A percentile compares a stretch with the other conserved stretches of the same genome.
Evolutionary conservation across 495 filamentous ascomycete genomes (phyloP).

Genomic region (Penicillium ucsense): DNA sequence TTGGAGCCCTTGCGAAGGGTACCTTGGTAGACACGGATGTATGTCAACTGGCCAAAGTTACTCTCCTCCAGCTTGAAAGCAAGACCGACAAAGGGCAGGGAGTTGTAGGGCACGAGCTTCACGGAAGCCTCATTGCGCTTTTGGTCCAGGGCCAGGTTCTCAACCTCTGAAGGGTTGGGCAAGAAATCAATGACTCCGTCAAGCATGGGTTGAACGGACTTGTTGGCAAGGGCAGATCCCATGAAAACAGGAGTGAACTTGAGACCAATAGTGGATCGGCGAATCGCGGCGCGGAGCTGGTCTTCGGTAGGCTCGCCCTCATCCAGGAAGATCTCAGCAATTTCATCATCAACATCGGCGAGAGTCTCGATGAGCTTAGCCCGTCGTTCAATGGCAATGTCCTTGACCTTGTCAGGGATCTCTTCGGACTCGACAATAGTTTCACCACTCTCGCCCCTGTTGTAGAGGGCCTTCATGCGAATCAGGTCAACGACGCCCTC

Average conservation of each 20-base stretch:
- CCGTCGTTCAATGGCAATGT: conserved; percentile 67
- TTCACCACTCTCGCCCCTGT: conserved; percentile 71
- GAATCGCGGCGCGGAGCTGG: conserved; percentile 86
- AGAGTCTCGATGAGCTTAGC: conserved; percentile 85
- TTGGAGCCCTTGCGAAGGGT: conserved; percentile 76
- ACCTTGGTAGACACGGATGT: conserved; percentile 98
- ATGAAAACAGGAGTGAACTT: conserved; percentile 97
- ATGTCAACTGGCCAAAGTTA: conserved; percentile 97
- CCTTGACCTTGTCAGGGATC: conserved; percentile 67
- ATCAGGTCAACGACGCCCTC: conserved; percentile 92
- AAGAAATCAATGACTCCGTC: conserved; percentile 95
- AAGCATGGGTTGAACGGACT: conserved; percentile 91
- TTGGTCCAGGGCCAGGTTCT: conserved; percentile 82
- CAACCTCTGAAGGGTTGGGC: conserved; percentile 83
- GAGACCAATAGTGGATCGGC: conserved; percentile 71
- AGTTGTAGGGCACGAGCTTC: conserved; percentile 83
- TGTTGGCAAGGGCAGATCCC: conserved; percentile 92
- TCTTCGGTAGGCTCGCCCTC: conserved; percentile 64
- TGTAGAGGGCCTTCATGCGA: conserved; percentile 85
- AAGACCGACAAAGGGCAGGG: conserved; percentile 85
- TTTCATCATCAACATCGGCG: conserved; percentile 96
- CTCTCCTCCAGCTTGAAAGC: conserved; percentile 99
- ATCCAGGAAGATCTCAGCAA: conserved; percentile 91
- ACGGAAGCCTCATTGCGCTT: conserved; percentile 68
- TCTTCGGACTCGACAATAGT: conserved; percentile 63